Base-by-base conservation (phyloP, 2,329 filamentous ascomycete genomes). In the Aureobasidium lini region DNA sequence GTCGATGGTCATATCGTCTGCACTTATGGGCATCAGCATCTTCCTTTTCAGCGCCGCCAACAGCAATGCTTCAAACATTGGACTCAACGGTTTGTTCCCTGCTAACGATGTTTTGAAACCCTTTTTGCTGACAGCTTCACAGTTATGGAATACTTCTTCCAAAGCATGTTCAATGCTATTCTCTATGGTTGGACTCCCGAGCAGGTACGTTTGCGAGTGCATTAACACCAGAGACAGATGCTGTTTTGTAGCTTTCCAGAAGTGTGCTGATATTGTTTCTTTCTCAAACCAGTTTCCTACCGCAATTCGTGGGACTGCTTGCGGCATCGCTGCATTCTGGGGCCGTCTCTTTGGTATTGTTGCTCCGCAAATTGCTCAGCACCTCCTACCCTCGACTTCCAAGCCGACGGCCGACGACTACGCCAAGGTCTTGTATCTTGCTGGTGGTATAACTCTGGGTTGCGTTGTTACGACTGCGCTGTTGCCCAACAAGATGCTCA, bases 291-390 rank as follows among this genome's bases (percentile, higher is more conserved):
- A 23, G 6, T 81, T 81, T 62, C 77, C 79, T 0, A 77, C 79
- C 3, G 74, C 75, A 0, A 75, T 82, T 13, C 67, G 79, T 39
- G 80, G 79, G 3, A 81, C 78, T 0, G 72, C 82, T 0, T 80
- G 78, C 64, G 82, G 83, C 0, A 61, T 84, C 8, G 80, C 81
- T 1, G 80, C 79, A 61, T 84, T 84, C 65, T 84, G 80, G 81
- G 82, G 82, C 1, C 69, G 82, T 2, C 56, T 84, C 28, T 82
- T 82, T 63, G 79, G 80, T 9, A 84, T 85, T 48, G 75, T 84
- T 13, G 81, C 79, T 40, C 82, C 82, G 0, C 65, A 84, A 43
- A 81, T 82, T 59, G 81, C 80, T 4, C 77, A 81, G 63, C 71
- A 78, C n/a, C 66, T 70, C 4, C 47, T 71, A 28, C 69, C 69